A percentile compares a stretch with the other conserved stretches of the same genome.
phyloP scores from a whole-genome alignment of 1,284 basidiomycete species.

The Tylopilus microsporus region DNA sequence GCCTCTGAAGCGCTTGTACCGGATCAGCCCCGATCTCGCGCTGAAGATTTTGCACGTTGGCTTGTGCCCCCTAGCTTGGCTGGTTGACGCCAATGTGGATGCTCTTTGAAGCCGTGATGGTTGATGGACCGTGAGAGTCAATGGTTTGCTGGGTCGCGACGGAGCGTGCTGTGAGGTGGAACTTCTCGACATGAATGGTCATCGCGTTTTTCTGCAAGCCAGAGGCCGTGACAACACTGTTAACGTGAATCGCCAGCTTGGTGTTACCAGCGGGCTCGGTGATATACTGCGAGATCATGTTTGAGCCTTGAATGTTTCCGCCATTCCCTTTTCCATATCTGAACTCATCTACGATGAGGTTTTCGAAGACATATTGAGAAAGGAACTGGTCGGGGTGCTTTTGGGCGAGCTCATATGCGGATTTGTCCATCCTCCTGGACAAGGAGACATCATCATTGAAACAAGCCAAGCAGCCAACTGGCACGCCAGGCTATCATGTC shows the following conservation, averaged over 20 bases:
- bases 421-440: background rate
- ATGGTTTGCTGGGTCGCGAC: conserved; percentile 7
- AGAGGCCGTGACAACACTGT: conserved; percentile 4
- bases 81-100: conserved; percentile 8
- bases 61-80: background rate
- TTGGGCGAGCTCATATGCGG: background rate
- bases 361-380: background rate
- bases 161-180: conserved; percentile 13
- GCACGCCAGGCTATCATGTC: background rate
- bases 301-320: background rate
- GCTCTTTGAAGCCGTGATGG: conserved; percentile 7
- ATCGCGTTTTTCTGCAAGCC: conserved; percentile 2
- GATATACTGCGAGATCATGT: conserved; percentile 12
- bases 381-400: conserved; percentile 5
- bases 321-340: background rate
- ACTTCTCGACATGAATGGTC: background rate
- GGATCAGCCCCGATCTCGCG: background rate
- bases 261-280: background rate
- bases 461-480: too few species aligned
- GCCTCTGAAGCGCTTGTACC: background rate
- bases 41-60: background rate
- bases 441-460: too few species aligned
- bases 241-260: conserved; percentile 11
- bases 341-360: conserved; percentile 13
- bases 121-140: conserved; percentile 4